Evolutionary conservation across 2,329 filamentous ascomycete genomes (phyloP).

Genomic region (Chaetomiaceae sp.): DNA sequence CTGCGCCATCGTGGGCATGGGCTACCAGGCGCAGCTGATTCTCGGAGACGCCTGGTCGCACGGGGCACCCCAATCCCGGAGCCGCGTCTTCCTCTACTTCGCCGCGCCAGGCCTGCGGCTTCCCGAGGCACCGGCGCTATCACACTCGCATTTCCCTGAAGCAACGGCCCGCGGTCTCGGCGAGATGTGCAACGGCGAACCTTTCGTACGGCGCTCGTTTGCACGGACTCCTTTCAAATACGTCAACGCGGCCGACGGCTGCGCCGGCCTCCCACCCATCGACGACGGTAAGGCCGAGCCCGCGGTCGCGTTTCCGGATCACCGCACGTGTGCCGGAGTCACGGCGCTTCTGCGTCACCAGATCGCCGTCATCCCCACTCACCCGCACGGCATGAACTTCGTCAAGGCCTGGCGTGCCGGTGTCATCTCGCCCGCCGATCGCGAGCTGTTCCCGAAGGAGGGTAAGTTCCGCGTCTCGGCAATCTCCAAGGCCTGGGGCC

Average conservation of each 20-base stretch:
- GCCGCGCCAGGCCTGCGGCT: constrained; percentile 59
- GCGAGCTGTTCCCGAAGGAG: constrained; percentile 33
- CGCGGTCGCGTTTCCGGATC: constrained; percentile 63
- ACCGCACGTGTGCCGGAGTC: constrained; percentile 45
- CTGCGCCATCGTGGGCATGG: constrained; percentile 65
- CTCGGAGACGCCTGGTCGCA: constrained; percentile 63
- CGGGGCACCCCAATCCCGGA: constrained; percentile 60
- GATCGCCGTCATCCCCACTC: constrained; percentile 53
- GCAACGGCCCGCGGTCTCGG: constrained; percentile 42
- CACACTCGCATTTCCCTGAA: constrained; percentile 53
- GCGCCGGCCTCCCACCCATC: constrained; percentile 55
- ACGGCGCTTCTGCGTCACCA: constrained; percentile 37
- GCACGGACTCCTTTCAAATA: constrained; percentile 54
- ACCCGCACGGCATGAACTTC: constrained; percentile 51
- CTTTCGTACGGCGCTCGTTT: constrained; percentile 49
- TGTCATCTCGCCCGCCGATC: constrained; percentile 35
- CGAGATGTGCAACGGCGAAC: constrained; percentile 50
- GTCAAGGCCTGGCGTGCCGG: constrained; percentile 37
- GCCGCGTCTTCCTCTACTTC: constrained; percentile 64
- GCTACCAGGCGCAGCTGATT: constrained; percentile 67
- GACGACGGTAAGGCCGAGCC: constrained; percentile 54
- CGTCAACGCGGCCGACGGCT: constrained; percentile 47
- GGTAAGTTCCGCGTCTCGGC: constrained; percentile 25
- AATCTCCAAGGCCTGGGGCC: constrained; percentile 41
- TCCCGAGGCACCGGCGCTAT: constrained; percentile 49